Evolutionary conservation across 306 rosid species (phyloP).

Genomic region (Sindora glabra): DNA sequence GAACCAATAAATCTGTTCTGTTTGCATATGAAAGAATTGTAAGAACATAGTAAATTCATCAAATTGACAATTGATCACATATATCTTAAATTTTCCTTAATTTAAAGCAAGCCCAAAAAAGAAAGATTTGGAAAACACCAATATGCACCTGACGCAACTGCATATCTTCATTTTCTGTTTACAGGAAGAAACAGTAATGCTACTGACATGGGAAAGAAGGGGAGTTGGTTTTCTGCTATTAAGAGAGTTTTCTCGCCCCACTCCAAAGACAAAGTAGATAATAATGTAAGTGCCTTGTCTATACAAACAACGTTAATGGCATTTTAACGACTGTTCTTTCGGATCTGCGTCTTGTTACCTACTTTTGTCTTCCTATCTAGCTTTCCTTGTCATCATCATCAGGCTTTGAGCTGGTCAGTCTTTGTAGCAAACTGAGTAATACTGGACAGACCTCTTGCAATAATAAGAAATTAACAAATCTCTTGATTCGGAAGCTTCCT

Average conservation of each 20-base stretch:
- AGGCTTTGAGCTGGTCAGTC: not conserved
- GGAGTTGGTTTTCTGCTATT: constrained; percentile 93
- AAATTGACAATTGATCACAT: constrained; percentile 1
- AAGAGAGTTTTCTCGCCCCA: constrained; percentile 74
- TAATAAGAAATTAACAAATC: not conserved
- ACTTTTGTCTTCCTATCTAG: not conserved
- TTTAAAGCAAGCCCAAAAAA: not conserved
- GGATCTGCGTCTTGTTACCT: too few species aligned
- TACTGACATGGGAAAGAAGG: constrained; percentile 89
- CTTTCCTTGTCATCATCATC: not conserved
- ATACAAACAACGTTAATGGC: not conserved
- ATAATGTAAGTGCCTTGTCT: constrained; percentile 27
- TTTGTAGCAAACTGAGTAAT: not conserved
- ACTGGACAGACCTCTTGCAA: not conserved
- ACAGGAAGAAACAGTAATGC: constrained; percentile 69
- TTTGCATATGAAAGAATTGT: not conserved
- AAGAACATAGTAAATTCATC: not conserved
- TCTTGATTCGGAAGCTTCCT: not conserved
- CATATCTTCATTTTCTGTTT: constrained; percentile 9
- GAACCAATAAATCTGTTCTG: too few species aligned
- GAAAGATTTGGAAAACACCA: not conserved
- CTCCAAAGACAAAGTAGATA: constrained; percentile 65
- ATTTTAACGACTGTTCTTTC: not conserved
- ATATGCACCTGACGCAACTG: constrained; percentile 3
- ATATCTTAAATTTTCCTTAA: not conserved